Percentiles rank a stretch among this genome's conserved stretches.
phyloP scores from a whole-genome alignment of 768 basidiomycete genomes.

The Amanita muscaria region DNA sequence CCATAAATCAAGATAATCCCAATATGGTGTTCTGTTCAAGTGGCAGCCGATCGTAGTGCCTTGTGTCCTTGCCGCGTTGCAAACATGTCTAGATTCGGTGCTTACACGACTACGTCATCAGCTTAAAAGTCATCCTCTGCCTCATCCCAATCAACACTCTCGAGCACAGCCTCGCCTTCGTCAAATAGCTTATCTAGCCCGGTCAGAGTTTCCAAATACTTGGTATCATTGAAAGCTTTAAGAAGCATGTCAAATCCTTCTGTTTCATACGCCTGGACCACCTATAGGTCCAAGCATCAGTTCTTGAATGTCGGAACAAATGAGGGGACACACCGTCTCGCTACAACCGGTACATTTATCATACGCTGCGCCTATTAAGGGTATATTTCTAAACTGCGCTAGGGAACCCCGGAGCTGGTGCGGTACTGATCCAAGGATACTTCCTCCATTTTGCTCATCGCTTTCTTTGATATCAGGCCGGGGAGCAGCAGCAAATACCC shows the following conservation, averaged over 20 bases:
- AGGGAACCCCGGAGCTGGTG: slow-evolving; percentile 92
- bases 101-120: not conserved
- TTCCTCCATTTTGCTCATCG: slow-evolving; percentile 26
- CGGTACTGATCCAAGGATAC: slow-evolving; percentile 80
- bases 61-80: too few species aligned
- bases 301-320: not conserved
- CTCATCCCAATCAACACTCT: slow-evolving; percentile 75
- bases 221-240: slow-evolving; percentile 73
- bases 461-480: slow-evolving; percentile 25
- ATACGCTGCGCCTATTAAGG: slow-evolving; percentile 81
- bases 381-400: slow-evolving; percentile 76
- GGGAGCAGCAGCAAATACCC: slow-evolving; percentile 60
- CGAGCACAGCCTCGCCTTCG: slow-evolving; percentile 65
- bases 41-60: too few species aligned
- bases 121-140: slow-evolving; percentile 27
- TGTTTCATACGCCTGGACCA: slow-evolving; percentile 74
- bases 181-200: slow-evolving; percentile 71
- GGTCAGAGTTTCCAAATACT: slow-evolving; percentile 66
- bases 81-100: too few species aligned
- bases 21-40: too few species aligned
- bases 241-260: slow-evolving; percentile 75
- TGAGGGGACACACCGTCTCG: slow-evolving; percentile 47
- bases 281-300: slow-evolving; percentile 34
- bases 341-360: slow-evolving; percentile 88
- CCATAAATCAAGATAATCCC: too few species aligned